Evolutionary conservation across 352 stramenopile genomes (phyloP).

Genomic region (Globisporangium viniferum): DNA sequence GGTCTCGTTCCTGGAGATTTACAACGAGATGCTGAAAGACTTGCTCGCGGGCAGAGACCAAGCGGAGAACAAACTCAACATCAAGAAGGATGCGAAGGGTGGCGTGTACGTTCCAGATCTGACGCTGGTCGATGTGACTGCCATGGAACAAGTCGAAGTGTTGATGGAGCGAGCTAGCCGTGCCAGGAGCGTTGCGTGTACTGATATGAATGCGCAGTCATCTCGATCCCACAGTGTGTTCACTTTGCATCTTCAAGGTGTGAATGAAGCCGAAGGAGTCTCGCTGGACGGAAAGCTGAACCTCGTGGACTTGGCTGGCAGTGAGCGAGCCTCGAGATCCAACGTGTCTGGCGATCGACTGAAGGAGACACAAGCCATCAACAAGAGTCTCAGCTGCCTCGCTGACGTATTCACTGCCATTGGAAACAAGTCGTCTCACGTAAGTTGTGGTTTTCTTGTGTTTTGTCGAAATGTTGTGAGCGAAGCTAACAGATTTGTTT

Average conservation of each 20-base stretch:
- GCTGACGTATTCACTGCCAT: conserved; percentile 99
- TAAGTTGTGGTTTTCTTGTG: conserved; percentile 30
- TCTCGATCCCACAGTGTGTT: conserved; percentile 83
- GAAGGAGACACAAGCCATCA: conserved; percentile 98
- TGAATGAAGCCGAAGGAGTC: conserved; percentile 78
- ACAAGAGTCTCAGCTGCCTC: conserved; percentile 98
- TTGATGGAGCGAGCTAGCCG: conserved; percentile 78
- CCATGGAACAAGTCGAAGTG: conserved; percentile 60
- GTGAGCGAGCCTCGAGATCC: conserved; percentile 76
- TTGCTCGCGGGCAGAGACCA: conserved; percentile 86
- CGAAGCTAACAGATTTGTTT: not conserved
- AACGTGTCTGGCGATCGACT: conserved; percentile 90
- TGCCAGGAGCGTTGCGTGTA: conserved; percentile 77
- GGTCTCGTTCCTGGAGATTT: conserved; percentile 99
- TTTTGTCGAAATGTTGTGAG: not conserved
- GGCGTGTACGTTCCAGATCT: conserved; percentile 64
- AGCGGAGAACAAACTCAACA: conserved; percentile 46
- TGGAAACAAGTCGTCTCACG: conserved; percentile 93
- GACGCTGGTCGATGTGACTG: conserved; percentile 47
- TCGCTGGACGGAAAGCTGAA: conserved; percentile 70
- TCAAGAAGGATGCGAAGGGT: conserved; percentile 73
- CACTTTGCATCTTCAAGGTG: conserved; percentile 68
- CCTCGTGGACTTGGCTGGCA: conserved; percentile 79
- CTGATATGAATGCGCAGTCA: conserved; percentile 92
- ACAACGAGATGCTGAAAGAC: conserved; percentile 98